Evolutionary conservation across 306 rosid genomes (phyloP), one percentile per base, ranked within the genome.

Genomic region (Vigna angularis): DNA sequence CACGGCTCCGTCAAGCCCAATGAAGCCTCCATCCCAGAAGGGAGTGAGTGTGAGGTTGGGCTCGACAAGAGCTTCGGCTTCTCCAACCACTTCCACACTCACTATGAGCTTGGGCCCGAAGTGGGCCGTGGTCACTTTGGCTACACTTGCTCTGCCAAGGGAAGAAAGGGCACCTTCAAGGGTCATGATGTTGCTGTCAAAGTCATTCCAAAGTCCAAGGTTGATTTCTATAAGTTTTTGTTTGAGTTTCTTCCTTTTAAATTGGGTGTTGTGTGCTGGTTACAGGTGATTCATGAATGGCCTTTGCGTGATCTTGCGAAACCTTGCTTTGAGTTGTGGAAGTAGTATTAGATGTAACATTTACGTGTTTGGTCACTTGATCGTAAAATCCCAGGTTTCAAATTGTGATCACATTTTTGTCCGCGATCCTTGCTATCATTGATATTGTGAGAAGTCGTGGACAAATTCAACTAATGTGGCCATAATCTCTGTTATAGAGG

Each of bases 91-190:
- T 90, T 93, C 51, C 20, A 14, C 2, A 70, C 74, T 22, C 85
- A 91, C 80, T 93, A 80, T 72, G 98, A 91, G 88, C 79, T 93
- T 77, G 93, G 86, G 0, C 90, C 91, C 9, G 98, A 93, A 73
- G 93, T 93, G 72, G 98, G 98, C n/a, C 93, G 98, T 9, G 98
- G 98, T 11, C 98, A 93, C 87, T 93, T 93, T 18, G 98, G 98
- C 14, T 93, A 90, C 81, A 93, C 98, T 79, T 91, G 96, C 83
- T 87, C 85, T 3, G 98, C 98, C 16, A 90, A 81, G 67, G 92
- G 88, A 2, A 93, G 68, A 70, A 93, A 90, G 49, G 97, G 98
- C 11, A 79, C 80, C 81, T 81, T 91, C 77, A 93, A 93, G 72
- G 96, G 97, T 20, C 91, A 50, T 34, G 93, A 90, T 75, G 98